Evolutionary conservation across 148 eudicot species (phyloP), one percentile per base, ranked within the genome.

Genomic region (Drosera capensis): DNA sequence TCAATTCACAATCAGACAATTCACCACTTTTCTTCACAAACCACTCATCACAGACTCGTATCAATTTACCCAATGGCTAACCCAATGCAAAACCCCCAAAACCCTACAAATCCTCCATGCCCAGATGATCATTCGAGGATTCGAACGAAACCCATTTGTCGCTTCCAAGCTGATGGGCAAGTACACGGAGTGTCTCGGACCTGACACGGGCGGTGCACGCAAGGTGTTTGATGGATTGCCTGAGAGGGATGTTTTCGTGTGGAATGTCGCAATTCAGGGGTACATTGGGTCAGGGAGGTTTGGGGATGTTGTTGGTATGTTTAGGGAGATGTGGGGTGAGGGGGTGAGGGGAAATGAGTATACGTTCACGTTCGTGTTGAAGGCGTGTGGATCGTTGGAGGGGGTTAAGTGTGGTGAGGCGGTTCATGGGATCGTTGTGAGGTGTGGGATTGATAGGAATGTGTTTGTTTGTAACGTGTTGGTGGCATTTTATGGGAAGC

Each of bases 161-260:
- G 68, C 41, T 36, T 13, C 64, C 4, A 65, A 43, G 53, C 59
- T 65, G 18, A 13, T 65, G 2, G 46, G 51, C 12, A 47, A 46
- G 20, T 58, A 64, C 35, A 26, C 26, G 1, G 46, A 24, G n/a
- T 2, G 25, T 2, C 15, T 18, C 2, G 2, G 14, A 9, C 42
- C 54, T 1, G 25, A 34, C 22, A 58, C 53, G 51, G 46, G 46
- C 3, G 28, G 48, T 45, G 65, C 65, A 48, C 51, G 65, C 19
- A 59, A 59, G 41, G 64, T 65, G 60, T 65, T 65, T 7, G 70
- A 54, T 48, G 8, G 17, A 43, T 43, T 65, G 70, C 46, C 46
- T 25, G 56, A 65, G 3, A 48, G 60, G 49, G 60, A 65, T 54
- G 20, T 49, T 43, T 47, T 65, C 24, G 36, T 45, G 48, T 58